Base-by-base conservation (phyloP, 176 grass and related monocot species). In the Triticum dicoccoides region DNA sequence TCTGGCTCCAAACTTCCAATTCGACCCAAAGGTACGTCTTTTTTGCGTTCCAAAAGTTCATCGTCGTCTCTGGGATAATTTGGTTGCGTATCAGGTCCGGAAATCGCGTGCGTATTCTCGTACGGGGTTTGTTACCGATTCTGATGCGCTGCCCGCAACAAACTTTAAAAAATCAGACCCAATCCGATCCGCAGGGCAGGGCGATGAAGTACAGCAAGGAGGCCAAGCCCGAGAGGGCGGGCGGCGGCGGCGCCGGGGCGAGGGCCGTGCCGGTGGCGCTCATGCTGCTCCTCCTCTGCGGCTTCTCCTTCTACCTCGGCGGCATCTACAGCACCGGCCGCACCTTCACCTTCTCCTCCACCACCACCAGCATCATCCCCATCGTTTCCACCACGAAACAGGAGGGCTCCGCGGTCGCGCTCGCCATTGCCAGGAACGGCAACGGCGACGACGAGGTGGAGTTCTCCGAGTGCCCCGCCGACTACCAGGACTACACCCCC, bases 401-500 rank as follows among this genome's bases (percentile, higher is more conserved):
- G 17, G 25, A 76, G 0, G 73, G 29, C 23, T 76, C 73, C 11
- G 14, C 73, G 18, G 25, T 63, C 73, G 13, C 23, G 7, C 6
- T 75, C 44, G 73, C 73, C 73, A 33, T 76, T 11, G 73, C 64
- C 38, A 20, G 17, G 12, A 49, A 17, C 8, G 24, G 20, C 33
- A 20, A 4, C 20, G 72, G 15, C 9, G 73, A 76, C 9, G 23
- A 81, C 18, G 38, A 73, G 58, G 87, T 86, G 23, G 68, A 59
- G 61, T 94, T 98, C 64, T 84, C 89, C 5, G 96, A 98, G 89
- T 98, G 96, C 83, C 87, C 91, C 24, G 82, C 67, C 6, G 91
- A 95, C 24, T 69, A 85, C 83, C 96, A 98, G 92, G 96, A 98
- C 84, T 98, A 95, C 89, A 98, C 96, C 0, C 93, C 96, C 73